Conservation (phyloP, 495 filamentous ascomycete species). For the Aspergillus affinis region DNA sequence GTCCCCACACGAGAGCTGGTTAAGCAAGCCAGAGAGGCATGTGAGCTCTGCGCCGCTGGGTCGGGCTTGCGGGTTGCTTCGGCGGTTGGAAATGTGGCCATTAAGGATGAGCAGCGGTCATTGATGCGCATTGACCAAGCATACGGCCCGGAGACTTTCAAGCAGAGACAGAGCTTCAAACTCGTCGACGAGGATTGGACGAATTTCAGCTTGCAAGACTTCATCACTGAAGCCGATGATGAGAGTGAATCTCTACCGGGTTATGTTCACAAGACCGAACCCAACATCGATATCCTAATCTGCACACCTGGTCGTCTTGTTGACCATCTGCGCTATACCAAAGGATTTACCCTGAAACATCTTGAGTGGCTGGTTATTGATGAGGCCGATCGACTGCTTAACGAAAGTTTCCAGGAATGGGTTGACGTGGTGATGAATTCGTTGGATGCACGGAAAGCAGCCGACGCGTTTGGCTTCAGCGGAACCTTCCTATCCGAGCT, state of each 20-base stretch:
- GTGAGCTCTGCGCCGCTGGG: constrained; percentile 63
- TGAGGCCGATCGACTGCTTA: constrained; percentile 88
- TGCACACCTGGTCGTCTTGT: constrained; percentile 91
- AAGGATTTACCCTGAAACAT: constrained; percentile 71
- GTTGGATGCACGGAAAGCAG: constrained; percentile 50
- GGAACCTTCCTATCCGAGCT: constrained; percentile 39
- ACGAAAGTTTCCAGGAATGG: constrained; percentile 93
- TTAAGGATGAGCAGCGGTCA: constrained; percentile 70
- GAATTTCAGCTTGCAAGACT: constrained; percentile 47
- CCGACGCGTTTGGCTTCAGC: constrained; percentile 50
- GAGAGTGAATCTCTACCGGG: constrained; percentile 48
- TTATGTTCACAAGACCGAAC: constrained; percentile 60
- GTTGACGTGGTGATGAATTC: constrained; percentile 67
- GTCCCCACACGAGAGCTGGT: constrained; percentile 90
- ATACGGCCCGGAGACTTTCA: constrained; percentile 59
- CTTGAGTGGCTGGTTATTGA: constrained; percentile 88
- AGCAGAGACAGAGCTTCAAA: constrained; percentile 35
- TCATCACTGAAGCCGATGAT: constrained; percentile 39
- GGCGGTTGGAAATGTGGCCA: constrained; percentile 73
- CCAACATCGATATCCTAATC: constrained; percentile 84
- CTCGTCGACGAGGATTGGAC: constrained; percentile 47
- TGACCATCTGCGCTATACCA: constrained; percentile 81
- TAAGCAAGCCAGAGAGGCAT: constrained; percentile 71
- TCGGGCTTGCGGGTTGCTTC: constrained; percentile 73
- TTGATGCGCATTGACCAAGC: constrained; percentile 63